Base-by-base conservation (phyloP, 805 yeast species). In the Saturnispora hagleri region DNA sequence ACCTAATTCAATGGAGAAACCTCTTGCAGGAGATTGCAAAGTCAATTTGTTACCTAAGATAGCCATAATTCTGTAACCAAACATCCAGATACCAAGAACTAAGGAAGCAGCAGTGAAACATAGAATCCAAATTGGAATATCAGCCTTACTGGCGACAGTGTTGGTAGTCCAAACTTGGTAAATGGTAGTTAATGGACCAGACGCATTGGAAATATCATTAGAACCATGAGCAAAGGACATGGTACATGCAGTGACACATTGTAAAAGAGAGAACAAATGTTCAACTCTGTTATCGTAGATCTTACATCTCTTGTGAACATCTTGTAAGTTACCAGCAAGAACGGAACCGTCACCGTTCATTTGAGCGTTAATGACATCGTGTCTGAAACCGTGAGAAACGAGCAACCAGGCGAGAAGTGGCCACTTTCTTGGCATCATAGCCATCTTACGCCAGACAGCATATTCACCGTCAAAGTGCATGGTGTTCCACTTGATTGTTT, bases 151-250 rank as follows among this genome's bases (percentile, higher is more conserved):
- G 17, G 66, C 62, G 47, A 72, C 69, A 3, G 69, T 62, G 58
- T 81, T 79, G 35, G 79, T 66, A 22, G 65, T 65, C 89, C 89
- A 84, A 26, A 81, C 71, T 43, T 73, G 66, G 64, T 81, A 84
- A 22, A 84, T 76, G 13, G 89, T 75, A 44, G 89, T 70, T 58
- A 82, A 72, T 34, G 91, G 90, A 57, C 89, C 90, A 33, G 86
- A 77, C 38, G 91, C 89, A 60, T 84, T 84, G 47, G 89, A 76
- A 56, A 85, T 82, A 68, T 84, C 91, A 62, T 84, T 84, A 40
- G 91, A 82, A 52, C 91, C 91, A 62, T 84, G 91, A 6, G 90
- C 87, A 66, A 85, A 83, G 2, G 90, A 84, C 84, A 84, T 83
- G 48, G 89, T 84, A 58, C 81, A 76, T 15, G 91, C 90, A 42